These are phyloP conservation scores for Globisporangium paddicum DNA, from an alignment of 352 stramenopile species.

Conservation along the genomic window DNA sequence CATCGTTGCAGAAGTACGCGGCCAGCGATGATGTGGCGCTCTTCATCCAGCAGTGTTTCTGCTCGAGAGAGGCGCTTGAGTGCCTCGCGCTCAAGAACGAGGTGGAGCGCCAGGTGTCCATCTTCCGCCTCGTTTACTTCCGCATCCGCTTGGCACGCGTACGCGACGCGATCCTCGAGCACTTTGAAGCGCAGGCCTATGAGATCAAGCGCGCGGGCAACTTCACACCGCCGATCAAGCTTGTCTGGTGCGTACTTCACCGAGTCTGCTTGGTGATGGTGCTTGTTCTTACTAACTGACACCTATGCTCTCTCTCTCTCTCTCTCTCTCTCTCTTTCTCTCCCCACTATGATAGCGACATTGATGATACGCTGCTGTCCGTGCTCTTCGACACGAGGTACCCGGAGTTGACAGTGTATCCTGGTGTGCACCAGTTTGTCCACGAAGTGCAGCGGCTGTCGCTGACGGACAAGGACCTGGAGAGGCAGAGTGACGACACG, in stretches of 20 bases:
- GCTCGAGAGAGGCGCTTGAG: constrained; percentile 24
- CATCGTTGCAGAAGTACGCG: constrained; percentile 50
- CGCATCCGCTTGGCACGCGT: constrained; percentile 36
- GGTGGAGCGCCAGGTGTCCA: constrained; percentile 57
- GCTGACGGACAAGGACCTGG: constrained; percentile 16
- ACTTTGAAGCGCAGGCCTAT: constrained; percentile 55
- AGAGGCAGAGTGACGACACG: constrained; percentile 5
- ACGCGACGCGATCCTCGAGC: constrained; percentile 49
- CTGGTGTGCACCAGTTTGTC: constrained; percentile 78
- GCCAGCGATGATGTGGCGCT: constrained; percentile 41
- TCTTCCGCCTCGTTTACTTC: constrained; percentile 71
- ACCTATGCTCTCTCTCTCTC: background rate
- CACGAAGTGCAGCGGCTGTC: constrained; percentile 57
- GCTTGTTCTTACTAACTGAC: no score
- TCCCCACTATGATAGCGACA: constrained; percentile 38
- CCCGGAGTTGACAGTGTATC: constrained; percentile 77
- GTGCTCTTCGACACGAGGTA: constrained; percentile 79
- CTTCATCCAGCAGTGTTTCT: constrained; percentile 58
- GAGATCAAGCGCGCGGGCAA: constrained; percentile 18
- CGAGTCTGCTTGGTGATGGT: background rate
- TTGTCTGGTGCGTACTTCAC: constrained; percentile 48
- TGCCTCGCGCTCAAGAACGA: constrained; percentile 64
- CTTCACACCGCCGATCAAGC: constrained; percentile 55
- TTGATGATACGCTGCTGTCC: constrained; percentile 77
- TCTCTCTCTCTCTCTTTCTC: background rate